Evolutionary conservation across 352 stramenopile species (phyloP), one percentile per base, ranked within the genome.

Genomic region (Globisporangium cystogenes): DNA sequence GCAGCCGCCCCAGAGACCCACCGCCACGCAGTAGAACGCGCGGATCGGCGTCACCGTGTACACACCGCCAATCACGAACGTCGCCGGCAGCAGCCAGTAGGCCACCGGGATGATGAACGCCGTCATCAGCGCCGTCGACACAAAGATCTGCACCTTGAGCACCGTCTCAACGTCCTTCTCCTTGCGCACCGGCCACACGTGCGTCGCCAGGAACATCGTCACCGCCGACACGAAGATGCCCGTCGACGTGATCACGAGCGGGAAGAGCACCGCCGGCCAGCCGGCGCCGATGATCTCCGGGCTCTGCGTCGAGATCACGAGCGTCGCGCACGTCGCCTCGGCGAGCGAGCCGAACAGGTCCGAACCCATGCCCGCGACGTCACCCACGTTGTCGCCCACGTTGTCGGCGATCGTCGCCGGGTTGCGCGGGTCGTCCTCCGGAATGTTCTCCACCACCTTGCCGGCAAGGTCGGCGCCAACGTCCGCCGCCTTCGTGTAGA

Each of bases 401-500:
- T 99, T 99, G 76, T 99, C 97, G 24, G 97, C 97, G 87, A 99
- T 99, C 5, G 95, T 98, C 48, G 97, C 97, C 15, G 97, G 97
- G 79, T 99, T 99, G 55, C 96, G 87, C 55, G 97, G 97, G 90
- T 99, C 97, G 69, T 99, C 97, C 70, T 99, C 97, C 23, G 96
- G 96, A 62, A 99, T 99, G 71, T 97, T 97, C 68, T 98, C 88
- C 24, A 99, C 96, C 20, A 99, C 95, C 79, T 99, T 99, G 67
- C 97, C 97, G 21, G 98, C 97, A 65, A 99, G 88, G 90, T 99
- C 97, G 48, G 97, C 97, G 60, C 97, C 97, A 33, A 99, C 97
- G 87, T 99, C 97, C 29, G 97, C 97, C 53, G 97, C 97, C 86
- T 98, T 98, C 54, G 97, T 99, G 86, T 99, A 99, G 78, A 99